Percentiles rank a stretch among this genome's conserved stretches.
Evolutionary conservation across 371 early-diverging fungal species (phyloP).

Genomic region (Syncephalastrum racemosum): DNA sequence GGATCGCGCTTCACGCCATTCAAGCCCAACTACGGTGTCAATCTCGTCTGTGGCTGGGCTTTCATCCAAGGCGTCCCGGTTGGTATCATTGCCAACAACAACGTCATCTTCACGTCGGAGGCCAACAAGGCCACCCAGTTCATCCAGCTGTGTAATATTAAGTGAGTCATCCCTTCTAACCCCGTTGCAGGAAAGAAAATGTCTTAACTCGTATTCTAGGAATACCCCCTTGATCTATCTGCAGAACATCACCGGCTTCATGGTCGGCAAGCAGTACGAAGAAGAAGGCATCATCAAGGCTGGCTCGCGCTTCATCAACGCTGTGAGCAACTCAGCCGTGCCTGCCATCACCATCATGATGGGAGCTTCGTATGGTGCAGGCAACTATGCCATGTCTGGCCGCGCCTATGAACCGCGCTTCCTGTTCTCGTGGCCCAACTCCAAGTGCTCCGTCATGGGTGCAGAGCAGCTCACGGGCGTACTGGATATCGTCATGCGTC

Average conservation of each 20-base stretch:
- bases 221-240: constrained; percentile 67
- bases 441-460: constrained; percentile 78
- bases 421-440: constrained; percentile 78
- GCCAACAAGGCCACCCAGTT: constrained; percentile 80
- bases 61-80: constrained; percentile 69
- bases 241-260: constrained; percentile 60
- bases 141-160: constrained; percentile 74
- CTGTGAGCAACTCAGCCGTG: constrained; percentile 70
- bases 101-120: constrained; percentile 71
- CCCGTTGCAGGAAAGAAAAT: neutral
- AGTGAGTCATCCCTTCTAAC: constrained; percentile 27
- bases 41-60: constrained; percentile 68
- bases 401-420: constrained; percentile 75
- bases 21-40: constrained; percentile 70
- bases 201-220: constrained; percentile 23
- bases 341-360: constrained; percentile 77
- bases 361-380: constrained; percentile 79
- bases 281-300: constrained; percentile 82
- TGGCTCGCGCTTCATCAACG: constrained; percentile 75
- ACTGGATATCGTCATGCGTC: constrained; percentile 70
- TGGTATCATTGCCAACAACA: constrained; percentile 75
- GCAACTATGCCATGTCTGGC: constrained; percentile 83
- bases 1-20: constrained; percentile 65
- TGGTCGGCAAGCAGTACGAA: constrained; percentile 78
- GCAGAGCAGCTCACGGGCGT: constrained; percentile 75